Base-by-base conservation (phyloP, 192 early-diverging fungal species). In the Coemansia pectinata region DNA sequence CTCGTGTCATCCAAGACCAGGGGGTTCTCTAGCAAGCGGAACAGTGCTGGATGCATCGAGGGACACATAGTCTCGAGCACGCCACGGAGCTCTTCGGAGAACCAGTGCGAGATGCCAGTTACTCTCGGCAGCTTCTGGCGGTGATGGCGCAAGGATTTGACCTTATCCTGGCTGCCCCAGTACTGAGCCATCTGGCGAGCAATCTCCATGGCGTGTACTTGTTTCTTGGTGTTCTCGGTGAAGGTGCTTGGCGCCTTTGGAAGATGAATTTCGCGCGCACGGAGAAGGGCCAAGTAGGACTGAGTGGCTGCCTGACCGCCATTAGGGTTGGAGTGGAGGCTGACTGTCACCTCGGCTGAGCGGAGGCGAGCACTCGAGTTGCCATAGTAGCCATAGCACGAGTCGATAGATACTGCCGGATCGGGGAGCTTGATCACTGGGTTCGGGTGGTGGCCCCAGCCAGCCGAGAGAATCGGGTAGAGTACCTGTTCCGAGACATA, bases 161-260 rank as follows among this genome's bases (percentile, higher is more conserved):
- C 76, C 11, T 69, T 50, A n/a, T 78, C 70, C 31, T 83, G 67
- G 17, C 67, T 44, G 36, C 81, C 81, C 81, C 81, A 83, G 63
- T 83, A 83, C 70, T 78, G 76, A 4, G 81, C 81, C 81, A 83
- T 83, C 44, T 83, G 76, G 14, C 81, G 73, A 10, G 81, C 76
- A 61, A 83, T 69, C 47, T 83, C 76, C 81, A 83, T 83, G 11
- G 76, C 81, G 38, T 78, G 76, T 15, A 78, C 73, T 47, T 78
- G 81, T 62, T 38, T 69, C 68, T 84, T 84, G 12, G 81, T 72
- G 34, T 64, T 59, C 38, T 84, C 77, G 6, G 81, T 84, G 42
- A 84, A 84, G 23, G 66, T 76, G 57, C 76, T 73, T 15, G 76
- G 71, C 31, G 68, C 76, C 36, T 39, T 59, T 29, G 72, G 72